Evolutionary conservation across 495 filamentous ascomycete species (phyloP).

Genomic region (Chlorociboria aeruginascens): DNA sequence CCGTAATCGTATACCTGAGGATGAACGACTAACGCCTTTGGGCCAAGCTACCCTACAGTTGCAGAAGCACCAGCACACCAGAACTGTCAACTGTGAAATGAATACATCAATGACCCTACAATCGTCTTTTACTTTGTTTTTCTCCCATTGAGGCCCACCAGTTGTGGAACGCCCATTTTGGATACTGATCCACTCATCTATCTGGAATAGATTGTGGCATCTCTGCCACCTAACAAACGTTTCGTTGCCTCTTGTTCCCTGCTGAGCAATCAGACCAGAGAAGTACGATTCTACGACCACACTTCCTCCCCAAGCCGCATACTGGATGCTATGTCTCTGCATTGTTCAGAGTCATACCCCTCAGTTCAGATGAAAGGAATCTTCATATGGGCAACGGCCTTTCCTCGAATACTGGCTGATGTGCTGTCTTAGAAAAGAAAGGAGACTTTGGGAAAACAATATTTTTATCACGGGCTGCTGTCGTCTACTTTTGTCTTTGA

Average conservation of each 20-base stretch:
- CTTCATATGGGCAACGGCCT: neutral
- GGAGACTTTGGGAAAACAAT: constrained; percentile 12
- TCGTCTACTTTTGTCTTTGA: neutral
- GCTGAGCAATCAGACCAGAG: constrained; percentile 2
- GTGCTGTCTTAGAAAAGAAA: constrained; percentile 13
- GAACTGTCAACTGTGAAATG: neutral
- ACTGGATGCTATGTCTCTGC: neutral
- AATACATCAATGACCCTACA: neutral
- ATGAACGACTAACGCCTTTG: no score
- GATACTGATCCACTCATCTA: no score
- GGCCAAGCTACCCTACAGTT: no score
- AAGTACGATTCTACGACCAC: constrained; percentile 8
- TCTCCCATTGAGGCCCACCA: no score
- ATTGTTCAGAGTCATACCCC: no score
- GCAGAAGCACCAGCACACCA: neutral
- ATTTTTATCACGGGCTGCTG: neutral
- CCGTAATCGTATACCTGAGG: no score
- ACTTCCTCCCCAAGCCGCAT: neutral
- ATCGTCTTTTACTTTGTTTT: no score
- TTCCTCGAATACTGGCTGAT: constrained; percentile 11
- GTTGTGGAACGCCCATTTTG: no score
- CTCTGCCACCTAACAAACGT: no score
- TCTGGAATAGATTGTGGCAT: no score
- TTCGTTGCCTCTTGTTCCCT: neutral
- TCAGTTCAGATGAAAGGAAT: neutral